These are phyloP conservation scores for Ophiosphaerella herpotricha DNA, from an alignment of 2,329 filamentous ascomycete species.

Conservation along the genomic window DNA sequence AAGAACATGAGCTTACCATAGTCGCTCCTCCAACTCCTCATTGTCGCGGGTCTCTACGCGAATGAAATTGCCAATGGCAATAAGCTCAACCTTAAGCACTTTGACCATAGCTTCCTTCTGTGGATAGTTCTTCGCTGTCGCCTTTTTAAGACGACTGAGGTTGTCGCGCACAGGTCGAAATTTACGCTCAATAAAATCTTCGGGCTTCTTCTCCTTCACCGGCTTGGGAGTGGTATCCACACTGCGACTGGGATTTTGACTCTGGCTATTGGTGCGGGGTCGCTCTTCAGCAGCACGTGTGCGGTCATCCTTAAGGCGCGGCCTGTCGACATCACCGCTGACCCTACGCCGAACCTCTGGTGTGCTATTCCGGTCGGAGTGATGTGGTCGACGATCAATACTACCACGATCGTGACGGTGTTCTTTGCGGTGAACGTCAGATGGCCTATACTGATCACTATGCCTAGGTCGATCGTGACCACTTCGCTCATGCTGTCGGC, in stretches of 20 bases:
- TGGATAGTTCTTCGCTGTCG: slow-evolving; percentile 66
- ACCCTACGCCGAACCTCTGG: slow-evolving; percentile 50
- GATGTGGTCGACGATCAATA: slow-evolving; percentile 45
- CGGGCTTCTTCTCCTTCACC: slow-evolving; percentile 35
- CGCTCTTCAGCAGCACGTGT: slow-evolving; percentile 53
- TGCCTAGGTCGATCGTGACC: slow-evolving; percentile 37
- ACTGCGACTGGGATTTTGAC: slow-evolving; percentile 43
- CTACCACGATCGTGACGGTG: slow-evolving; percentile 38
- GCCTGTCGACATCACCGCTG: slow-evolving; percentile 50
- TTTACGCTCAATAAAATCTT: slow-evolving; percentile 58
- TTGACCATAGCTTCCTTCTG: slow-evolving; percentile 65
- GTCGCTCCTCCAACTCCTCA: slow-evolving; percentile 53
- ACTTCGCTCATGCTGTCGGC: slow-evolving; percentile 33
- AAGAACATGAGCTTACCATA: slow-evolving; percentile 52
- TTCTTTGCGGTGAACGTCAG: slow-evolving; percentile 46
- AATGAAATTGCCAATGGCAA: slow-evolving; percentile 67
- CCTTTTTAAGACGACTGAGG: slow-evolving; percentile 63
- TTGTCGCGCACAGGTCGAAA: slow-evolving; percentile 65
- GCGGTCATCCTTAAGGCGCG: slow-evolving; percentile 7
- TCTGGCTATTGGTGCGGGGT: slow-evolving; percentile 50
- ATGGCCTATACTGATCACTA: slow-evolving; percentile 42
- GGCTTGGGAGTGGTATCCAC: slow-evolving; percentile 33
- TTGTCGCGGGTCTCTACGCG: slow-evolving; percentile 53
- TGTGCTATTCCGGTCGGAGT: slow-evolving; percentile 45
- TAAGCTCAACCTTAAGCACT: slow-evolving; percentile 64